Conservation (phyloP, 2,329 filamentous ascomycete genomes). For the Acrocalymma vagum region DNA sequence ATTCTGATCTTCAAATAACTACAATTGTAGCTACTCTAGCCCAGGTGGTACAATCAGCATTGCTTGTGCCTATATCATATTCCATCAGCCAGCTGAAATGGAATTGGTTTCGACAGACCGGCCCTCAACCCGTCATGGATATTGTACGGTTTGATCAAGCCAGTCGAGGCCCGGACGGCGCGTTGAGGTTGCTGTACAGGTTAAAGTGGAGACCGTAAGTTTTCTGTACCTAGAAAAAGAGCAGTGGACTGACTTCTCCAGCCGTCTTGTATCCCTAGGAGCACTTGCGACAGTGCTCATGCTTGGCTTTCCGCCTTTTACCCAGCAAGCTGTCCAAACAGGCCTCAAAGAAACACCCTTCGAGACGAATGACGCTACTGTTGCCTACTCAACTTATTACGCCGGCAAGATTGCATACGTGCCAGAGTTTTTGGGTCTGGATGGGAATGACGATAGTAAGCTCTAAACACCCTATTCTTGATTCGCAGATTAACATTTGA, state of each 20-base stretch:
- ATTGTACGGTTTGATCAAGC: slow-evolving; percentile 17
- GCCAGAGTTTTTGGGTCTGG: too few relatives aligned
- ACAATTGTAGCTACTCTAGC: slow-evolving; percentile 10
- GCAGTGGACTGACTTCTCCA: background rate
- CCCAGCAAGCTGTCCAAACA: slow-evolving; percentile 12
- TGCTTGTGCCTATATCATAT: slow-evolving; percentile 8
- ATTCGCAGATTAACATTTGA: background rate
- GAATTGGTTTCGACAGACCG: slow-evolving; percentile 4
- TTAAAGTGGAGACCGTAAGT: slow-evolving; percentile 6
- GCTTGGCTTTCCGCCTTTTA: slow-evolving; percentile 11
- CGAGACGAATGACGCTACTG: background rate
- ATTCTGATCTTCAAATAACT: background rate
- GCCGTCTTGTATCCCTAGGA: slow-evolving; percentile 15
- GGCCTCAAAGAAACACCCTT: background rate
- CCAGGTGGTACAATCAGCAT: slow-evolving; percentile 11
- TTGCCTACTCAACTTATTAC: too few relatives aligned
- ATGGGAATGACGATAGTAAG: background rate
- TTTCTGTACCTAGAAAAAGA: background rate
- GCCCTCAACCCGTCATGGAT: slow-evolving; percentile 3
- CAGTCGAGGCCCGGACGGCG: slow-evolving; percentile 16
- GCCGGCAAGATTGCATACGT: too few relatives aligned
- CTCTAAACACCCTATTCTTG: background rate
- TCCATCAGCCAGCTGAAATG: slow-evolving; percentile 17
- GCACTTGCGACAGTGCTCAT: slow-evolving; percentile 17
- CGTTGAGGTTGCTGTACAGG: slow-evolving; percentile 10